Evolutionary conservation across 306 rosid genomes (phyloP).

Genomic region (Trichosanthes truncata): DNA sequence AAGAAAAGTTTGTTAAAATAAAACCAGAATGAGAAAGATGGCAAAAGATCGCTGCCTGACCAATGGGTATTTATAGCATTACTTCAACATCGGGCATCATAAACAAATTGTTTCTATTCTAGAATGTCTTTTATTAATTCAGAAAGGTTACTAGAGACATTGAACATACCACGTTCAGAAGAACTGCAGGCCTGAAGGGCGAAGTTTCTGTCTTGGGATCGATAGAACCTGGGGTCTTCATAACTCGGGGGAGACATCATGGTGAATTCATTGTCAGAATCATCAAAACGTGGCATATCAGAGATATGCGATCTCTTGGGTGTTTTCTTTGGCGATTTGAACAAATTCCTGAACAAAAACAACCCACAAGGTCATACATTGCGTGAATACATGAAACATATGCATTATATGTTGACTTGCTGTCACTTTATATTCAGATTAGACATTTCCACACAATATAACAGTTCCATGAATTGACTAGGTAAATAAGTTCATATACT

Average conservation of each 20-base stretch:
- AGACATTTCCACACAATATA: neutral
- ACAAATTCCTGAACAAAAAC: conserved; percentile 39
- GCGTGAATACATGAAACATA: neutral
- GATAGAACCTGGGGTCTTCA: conserved; percentile 20
- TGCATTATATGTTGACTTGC: neutral
- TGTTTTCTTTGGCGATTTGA: conserved; percentile 44
- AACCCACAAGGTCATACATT: conserved; percentile 8
- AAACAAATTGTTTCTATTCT: neutral
- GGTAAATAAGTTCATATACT: neutral
- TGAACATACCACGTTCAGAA: conserved; percentile 42
- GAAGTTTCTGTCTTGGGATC: conserved; percentile 28
- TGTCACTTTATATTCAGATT: neutral
- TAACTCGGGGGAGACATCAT: conserved; percentile 22
- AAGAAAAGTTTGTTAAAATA: conserved; percentile 1
- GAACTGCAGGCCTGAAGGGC: conserved; percentile 29
- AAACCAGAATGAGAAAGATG: neutral
- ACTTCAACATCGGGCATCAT: neutral
- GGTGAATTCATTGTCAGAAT: conserved; percentile 26
- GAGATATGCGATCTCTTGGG: conserved; percentile 37
- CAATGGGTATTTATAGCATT: neutral
- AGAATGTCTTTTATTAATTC: neutral
- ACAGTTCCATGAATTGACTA: neutral
- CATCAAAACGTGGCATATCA: conserved; percentile 40
- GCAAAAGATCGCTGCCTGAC: neutral
- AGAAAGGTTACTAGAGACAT: neutral